These are phyloP conservation scores for Nicotiana tabacum DNA, from an alignment of 257 asterid genomes.

Conservation along the genomic window DNA sequence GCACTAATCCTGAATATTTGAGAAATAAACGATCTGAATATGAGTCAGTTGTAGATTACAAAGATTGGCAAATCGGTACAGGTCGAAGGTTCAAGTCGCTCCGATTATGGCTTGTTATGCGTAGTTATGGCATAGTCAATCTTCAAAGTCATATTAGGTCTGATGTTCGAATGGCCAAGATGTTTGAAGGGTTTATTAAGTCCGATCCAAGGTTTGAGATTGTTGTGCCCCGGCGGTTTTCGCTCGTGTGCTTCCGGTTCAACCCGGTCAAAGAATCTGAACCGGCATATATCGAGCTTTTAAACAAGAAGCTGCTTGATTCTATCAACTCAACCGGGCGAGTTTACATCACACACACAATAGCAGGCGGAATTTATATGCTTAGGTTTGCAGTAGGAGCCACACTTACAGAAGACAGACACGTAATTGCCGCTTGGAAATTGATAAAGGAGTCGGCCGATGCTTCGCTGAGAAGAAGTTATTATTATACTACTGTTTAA, in stretches of 20 bases:
- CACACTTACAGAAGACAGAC: constrained; percentile 31
- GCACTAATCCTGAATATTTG: constrained; percentile 30
- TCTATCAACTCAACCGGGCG: constrained; percentile 28
- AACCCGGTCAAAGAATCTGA: constrained; percentile 8
- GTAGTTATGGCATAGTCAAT: constrained; percentile 24
- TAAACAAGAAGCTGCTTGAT: constrained; percentile 29
- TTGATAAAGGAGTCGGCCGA: constrained; percentile 17
- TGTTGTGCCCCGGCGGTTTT: constrained; percentile 15
- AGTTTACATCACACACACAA: constrained; percentile 30
- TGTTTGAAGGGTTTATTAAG: constrained; percentile 19
- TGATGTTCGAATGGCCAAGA: constrained; percentile 22
- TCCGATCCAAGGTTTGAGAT: constrained; percentile 22
- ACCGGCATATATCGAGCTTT: neutral
- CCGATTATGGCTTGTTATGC: constrained; percentile 24
- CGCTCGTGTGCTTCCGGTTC: constrained; percentile 21
- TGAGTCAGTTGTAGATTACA: constrained; percentile 25
- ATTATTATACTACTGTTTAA: neutral
- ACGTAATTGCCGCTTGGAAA: constrained; percentile 29
- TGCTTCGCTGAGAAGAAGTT: constrained; percentile 3
- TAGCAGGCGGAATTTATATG: constrained; percentile 21
- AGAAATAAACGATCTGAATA: constrained; percentile 16
- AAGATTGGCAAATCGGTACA: constrained; percentile 32
- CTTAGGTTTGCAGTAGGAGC: constrained; percentile 37
- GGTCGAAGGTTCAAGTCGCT: constrained; percentile 29
- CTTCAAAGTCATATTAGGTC: constrained; percentile 28